Base-by-base conservation (phyloP, 148 eudicot species). In the Spergularia bocconei region DNA sequence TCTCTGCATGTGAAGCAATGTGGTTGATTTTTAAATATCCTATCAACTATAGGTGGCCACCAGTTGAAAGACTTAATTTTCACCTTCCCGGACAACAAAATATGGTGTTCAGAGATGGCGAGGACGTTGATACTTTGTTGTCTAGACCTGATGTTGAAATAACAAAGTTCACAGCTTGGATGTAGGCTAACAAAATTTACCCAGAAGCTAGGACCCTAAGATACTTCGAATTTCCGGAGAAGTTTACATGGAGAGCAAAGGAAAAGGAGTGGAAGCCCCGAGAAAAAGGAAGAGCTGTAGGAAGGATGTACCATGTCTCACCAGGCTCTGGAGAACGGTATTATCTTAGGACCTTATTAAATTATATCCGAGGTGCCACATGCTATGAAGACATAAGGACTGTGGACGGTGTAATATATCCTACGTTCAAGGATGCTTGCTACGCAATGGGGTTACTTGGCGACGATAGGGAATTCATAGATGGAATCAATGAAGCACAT, bases 401-500 rank as follows among this genome's bases (percentile, higher is more conserved):
- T 29, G 36, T 29, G 36, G 36, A 29, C 36, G 36, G 36, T 29
- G 36, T 29, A 2, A 29, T 29, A 29, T 29, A 29, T 29, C 36
- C 1, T 29, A 29, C 36, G 2, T 29, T 29, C 36, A 29, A 29
- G 36, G 36, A 29, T 29, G 36, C 2, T 29, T 29, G 36, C 36
- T 29, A 29, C 36, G 36, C 36, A 29, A 29, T 29, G 36, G 36
- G 36, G 36, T 29, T 29, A 29, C 36, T 29, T 29, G 36, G 2
- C 25, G 80, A 83, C 53, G 77, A 75, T 23, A 75, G 25, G 12
- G 76, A 60, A 39, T 71, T 52, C 38, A 67, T 67, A 13, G 70
- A 41, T 13, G 70, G 19, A 6, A 67, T 41, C 3, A 39, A 16
- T 6, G 77, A 82, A 33, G 70, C 76, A 41, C 39, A 63, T 20